phyloP scores from a whole-genome alignment of 352 stramenopile genomes.

The Aphanomyces astaci region DNA sequence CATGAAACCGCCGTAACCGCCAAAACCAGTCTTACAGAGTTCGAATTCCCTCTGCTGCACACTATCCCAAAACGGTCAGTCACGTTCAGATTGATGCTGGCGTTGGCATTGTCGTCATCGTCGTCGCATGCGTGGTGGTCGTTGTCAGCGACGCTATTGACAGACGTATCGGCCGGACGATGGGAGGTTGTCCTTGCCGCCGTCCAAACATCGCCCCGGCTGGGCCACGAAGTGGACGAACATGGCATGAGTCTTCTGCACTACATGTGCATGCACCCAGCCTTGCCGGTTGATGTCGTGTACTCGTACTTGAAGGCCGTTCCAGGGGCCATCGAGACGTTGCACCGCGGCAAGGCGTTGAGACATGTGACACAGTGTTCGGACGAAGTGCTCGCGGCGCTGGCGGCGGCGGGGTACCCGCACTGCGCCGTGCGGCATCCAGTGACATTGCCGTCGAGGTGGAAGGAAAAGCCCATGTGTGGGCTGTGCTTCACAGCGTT shows the following conservation, averaged over 20 bases:
- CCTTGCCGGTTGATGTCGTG: not conserved
- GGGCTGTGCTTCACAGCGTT: slow-evolving; percentile 2
- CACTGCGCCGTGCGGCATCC: not conserved
- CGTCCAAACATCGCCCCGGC: not conserved
- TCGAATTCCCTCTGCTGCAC: no score
- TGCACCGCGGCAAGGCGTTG: not conserved
- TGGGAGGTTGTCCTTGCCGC: not conserved
- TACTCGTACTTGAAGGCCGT: not conserved
- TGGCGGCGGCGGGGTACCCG: not conserved
- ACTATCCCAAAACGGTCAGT: no score
- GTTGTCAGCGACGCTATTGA: not conserved
- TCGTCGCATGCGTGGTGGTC: not conserved
- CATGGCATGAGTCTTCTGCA: not conserved
- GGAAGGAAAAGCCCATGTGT: slow-evolving; percentile 6
- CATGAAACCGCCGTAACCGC: no score
- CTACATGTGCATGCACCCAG: slow-evolving; percentile 10
- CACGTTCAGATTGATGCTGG: not conserved
- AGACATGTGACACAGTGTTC: not conserved
- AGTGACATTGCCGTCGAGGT: not conserved
- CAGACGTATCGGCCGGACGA: not conserved
- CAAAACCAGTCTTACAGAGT: no score
- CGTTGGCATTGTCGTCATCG: not conserved
- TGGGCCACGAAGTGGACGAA: not conserved
- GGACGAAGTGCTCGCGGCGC: not conserved
- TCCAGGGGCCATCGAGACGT: not conserved